A percentile compares a stretch with the other conserved stretches of the same genome.
phyloP scores from a whole-genome alignment of 345 rosid species.

The Pistacia integerrima region DNA sequence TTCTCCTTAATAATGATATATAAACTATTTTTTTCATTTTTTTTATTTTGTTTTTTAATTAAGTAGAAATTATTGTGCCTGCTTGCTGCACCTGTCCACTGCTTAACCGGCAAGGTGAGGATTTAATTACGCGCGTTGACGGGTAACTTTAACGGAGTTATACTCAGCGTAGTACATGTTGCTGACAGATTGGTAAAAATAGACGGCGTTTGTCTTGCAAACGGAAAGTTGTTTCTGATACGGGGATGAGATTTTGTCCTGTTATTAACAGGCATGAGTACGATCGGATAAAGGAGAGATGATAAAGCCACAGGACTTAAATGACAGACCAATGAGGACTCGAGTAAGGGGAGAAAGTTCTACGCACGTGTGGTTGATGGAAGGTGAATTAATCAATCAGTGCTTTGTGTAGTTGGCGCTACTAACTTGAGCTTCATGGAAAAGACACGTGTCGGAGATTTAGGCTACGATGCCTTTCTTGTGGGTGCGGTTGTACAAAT shows the following conservation, averaged over 20 bases:
- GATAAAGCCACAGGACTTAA: not conserved
- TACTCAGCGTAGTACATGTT: not conserved
- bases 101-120: constrained; percentile 23
- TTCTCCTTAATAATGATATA: not conserved
- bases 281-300: constrained; percentile 4
- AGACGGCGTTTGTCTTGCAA: constrained; percentile 27
- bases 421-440: too few species aligned
- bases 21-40: not conserved
- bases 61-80: not conserved
- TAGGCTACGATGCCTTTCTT: not conserved
- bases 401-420: not conserved
- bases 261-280: constrained; percentile 42
- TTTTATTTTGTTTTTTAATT: not conserved
- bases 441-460: not conserved
- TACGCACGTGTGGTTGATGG: not conserved
- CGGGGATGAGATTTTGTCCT: constrained; percentile 44
- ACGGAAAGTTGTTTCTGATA: constrained; percentile 44
- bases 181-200: not conserved
- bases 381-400: too few species aligned
- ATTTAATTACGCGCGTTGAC: constrained; percentile 11
- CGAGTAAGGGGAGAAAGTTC: not conserved
- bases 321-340: not conserved
- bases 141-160: constrained; percentile 5
- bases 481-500: too few species aligned
- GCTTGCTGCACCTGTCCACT: constrained; percentile 17